Evolutionary conservation across 2,329 filamentous ascomycete species (phyloP).

Genomic region (Alternaria ethzedia): DNA sequence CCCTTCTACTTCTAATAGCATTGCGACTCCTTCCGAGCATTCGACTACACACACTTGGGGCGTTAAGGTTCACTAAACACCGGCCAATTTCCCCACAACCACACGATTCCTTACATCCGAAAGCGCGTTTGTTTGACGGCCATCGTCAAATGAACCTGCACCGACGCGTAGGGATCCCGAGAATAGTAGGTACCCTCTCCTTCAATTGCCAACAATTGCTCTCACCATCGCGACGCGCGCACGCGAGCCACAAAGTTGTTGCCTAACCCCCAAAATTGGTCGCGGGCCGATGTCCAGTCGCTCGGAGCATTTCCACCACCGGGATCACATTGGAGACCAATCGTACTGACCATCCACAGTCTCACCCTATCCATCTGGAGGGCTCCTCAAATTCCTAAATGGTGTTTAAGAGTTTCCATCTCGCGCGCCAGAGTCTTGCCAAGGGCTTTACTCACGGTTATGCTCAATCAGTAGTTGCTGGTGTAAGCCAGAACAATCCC

Average conservation of each 20-base stretch:
- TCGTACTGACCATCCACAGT: slow-evolving; percentile 43
- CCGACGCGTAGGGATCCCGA: slow-evolving; percentile 62
- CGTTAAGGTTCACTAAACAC: slow-evolving; percentile 20
- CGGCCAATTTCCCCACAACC: slow-evolving; percentile 18
- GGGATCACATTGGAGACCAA: background rate
- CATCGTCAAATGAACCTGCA: slow-evolving; percentile 99
- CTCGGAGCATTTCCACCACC: slow-evolving; percentile 23
- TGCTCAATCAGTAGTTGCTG: slow-evolving; percentile 95
- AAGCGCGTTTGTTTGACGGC: slow-evolving; percentile 90
- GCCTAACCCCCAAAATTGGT: slow-evolving; percentile 21
- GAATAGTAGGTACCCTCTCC: slow-evolving; percentile 63
- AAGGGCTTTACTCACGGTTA: slow-evolving; percentile 98
- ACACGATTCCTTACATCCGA: slow-evolving; percentile 37
- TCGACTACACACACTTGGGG: slow-evolving; percentile 15
- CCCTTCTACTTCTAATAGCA: slow-evolving; percentile 4
- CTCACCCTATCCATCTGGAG: slow-evolving; percentile 64
- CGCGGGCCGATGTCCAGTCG: slow-evolving; percentile 17
- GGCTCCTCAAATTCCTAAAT: slow-evolving; percentile 81
- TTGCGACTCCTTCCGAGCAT: slow-evolving; percentile 16
- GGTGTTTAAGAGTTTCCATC: slow-evolving; percentile 74
- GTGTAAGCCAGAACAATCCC: slow-evolving; percentile 67
- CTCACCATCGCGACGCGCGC: slow-evolving; percentile 7
- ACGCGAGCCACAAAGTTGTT: slow-evolving; percentile 24
- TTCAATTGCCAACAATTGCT: slow-evolving; percentile 4
- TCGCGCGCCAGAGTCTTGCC: slow-evolving; percentile 96